Conservation (phyloP, 768 basidiomycete species). For the Termitomyces heimii region DNA sequence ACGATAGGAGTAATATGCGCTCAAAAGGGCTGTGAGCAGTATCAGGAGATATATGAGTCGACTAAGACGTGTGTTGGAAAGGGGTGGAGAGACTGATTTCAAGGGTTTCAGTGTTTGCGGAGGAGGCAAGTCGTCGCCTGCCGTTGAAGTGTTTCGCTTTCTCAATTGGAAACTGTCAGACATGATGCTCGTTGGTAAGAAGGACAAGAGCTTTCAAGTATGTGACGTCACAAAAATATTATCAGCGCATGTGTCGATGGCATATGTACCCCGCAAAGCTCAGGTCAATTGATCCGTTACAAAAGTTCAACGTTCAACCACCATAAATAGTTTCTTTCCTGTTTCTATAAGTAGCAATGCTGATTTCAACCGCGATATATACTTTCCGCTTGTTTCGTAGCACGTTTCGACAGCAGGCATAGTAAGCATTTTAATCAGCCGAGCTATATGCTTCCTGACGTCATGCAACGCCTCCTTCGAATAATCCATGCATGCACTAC, state of each 20-base stretch:
- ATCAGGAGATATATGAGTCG: constrained; percentile 47
- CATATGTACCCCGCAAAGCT: no score
- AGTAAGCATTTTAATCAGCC: no score
- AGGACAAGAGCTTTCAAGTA: neutral
- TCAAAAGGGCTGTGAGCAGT: constrained; percentile 32
- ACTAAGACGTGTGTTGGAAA: constrained; percentile 35
- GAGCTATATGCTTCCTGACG: no score
- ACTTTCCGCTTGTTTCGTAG: no score
- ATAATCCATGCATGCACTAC: no score
- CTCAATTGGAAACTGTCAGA: neutral
- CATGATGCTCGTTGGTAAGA: neutral
- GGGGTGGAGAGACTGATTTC: constrained; percentile 35
- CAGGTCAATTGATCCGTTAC: neutral
- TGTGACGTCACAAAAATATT: neutral
- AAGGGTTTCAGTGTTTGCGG: constrained; percentile 17
- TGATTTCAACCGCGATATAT: no score
- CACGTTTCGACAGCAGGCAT: no score
- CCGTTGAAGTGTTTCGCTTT: constrained; percentile 13
- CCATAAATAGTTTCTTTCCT: no score
- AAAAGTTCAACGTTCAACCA: no score
- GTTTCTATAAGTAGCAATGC: no score
- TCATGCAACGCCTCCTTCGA: no score
- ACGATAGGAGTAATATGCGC: constrained; percentile 48
- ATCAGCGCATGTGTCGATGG: no score
- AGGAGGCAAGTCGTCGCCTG: constrained; percentile 21